Conservation (phyloP, 2,329 filamentous ascomycete genomes). For the Daldinia sp. region DNA sequence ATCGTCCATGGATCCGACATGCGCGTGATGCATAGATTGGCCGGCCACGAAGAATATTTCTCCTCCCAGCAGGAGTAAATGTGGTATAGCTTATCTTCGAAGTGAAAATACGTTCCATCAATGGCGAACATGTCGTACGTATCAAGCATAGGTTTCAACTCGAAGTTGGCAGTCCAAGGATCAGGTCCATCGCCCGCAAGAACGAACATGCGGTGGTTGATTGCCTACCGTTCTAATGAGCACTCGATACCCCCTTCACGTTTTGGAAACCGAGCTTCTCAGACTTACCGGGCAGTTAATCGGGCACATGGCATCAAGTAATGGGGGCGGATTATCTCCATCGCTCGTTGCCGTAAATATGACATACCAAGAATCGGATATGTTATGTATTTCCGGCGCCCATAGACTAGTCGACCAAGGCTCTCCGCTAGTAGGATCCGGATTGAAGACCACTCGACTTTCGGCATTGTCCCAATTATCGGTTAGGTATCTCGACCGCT, state of each 20-base stretch:
- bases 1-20: slow-evolving; percentile 49
- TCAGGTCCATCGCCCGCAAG: slow-evolving; percentile 45
- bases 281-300: slow-evolving; percentile 47
- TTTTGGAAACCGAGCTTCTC: too few relatives aligned
- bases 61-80: slow-evolving; percentile 50
- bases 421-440: slow-evolving; percentile 43
- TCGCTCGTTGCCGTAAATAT: slow-evolving; percentile 50
- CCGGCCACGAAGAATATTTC: slow-evolving; percentile 48
- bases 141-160: slow-evolving; percentile 47
- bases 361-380: slow-evolving; percentile 46
- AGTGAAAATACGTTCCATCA: slow-evolving; percentile 48
- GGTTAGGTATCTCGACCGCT: slow-evolving; percentile 48
- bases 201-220: slow-evolving; percentile 51
- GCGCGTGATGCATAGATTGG: slow-evolving; percentile 49
- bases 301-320: slow-evolving; percentile 48
- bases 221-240: slow-evolving; percentile 41
- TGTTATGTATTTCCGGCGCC: slow-evolving; percentile 50
- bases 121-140: slow-evolving; percentile 51
- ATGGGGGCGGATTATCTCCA: slow-evolving; percentile 46
- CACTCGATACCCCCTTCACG: too few relatives aligned
- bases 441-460: slow-evolving; percentile 48
- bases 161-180: slow-evolving; percentile 47
- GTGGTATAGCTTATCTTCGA: slow-evolving; percentile 47
- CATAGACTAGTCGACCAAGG: slow-evolving; percentile 50
- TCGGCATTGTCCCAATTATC: slow-evolving; percentile 53